Base-by-base conservation (phyloP, 2,329 filamentous ascomycete species). In the Monilinia laxa region DNA sequence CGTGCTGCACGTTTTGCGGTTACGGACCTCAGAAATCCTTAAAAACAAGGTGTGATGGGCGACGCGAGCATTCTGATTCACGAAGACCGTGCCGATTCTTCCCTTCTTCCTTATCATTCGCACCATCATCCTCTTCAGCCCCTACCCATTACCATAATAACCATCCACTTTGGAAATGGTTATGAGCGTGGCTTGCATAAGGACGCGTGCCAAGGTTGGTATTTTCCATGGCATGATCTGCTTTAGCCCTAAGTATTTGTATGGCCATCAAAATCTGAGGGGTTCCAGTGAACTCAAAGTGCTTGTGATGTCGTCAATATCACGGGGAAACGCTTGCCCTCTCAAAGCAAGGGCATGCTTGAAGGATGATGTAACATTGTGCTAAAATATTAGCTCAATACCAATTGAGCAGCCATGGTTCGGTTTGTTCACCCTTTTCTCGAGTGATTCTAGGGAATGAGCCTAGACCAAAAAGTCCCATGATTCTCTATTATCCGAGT, bases 1-100 rank as follows among this genome's bases (percentile, higher is more conserved):
- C 25, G 38, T 47, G 31, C 57, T 65, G 64, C 56, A 65, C 25
- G 56, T 23, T 16, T 62, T 60, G 55, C 64, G 64, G 53, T 42
- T 54, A 65, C 64, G 64, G 64, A 47, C 56, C 49, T 57, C 53
- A 38, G 31, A 35, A 28, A 9, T 25, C 23, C 25, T 42, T 42
- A n/a, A 23, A 38, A 49, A 62, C 58, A 35, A 35, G 38, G 11
- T 40, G 23, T 40, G 23, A 28, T 14, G 9, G 54, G 35, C 20
- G 35, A 42, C 10, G 35, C 35, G n/a, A 42, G 38, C 55, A 57
- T 42, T 25, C 18, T 47, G 12, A 16, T 16, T 42, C 40, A 16
- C 4, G 12, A 42, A 60, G 28, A 38, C 9, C 3, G 20, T 51
- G 45, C 45, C 58, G 58, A 60, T 51, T 60, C 58, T 60, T 51